These are phyloP conservation scores for Salix exigua DNA, from an alignment of 345 rosid genomes.

Conservation along the genomic window DNA sequence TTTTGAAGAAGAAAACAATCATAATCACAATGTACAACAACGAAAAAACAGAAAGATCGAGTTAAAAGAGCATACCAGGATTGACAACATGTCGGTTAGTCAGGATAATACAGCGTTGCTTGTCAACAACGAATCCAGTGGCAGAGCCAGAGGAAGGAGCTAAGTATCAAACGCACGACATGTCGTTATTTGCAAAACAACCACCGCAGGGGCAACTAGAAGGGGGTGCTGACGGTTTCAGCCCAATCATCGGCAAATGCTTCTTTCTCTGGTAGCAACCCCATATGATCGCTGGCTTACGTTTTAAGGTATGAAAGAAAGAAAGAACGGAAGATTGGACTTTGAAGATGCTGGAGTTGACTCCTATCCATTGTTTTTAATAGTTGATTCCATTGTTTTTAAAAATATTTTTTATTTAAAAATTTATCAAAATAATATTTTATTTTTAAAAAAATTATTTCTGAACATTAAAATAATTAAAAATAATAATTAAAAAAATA, in stretches of 20 bases:
- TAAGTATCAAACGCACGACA: slow-evolving; percentile 93
- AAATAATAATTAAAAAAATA: too few species aligned
- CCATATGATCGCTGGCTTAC: neutral
- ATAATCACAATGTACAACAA: neutral
- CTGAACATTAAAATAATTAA: too few species aligned
- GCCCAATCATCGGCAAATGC: slow-evolving; percentile 90
- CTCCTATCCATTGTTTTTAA: too few species aligned
- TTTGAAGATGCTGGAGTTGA: neutral
- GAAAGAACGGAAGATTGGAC: neutral
- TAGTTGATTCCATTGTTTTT: too few species aligned
- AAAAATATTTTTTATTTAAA: too few species aligned
- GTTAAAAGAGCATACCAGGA: slow-evolving; percentile 44
- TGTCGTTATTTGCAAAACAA: slow-evolving; percentile 75
- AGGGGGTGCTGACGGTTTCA: slow-evolving; percentile 41
- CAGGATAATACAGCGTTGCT: slow-evolving; percentile 84
- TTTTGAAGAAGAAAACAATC: neutral
- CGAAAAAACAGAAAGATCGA: neutral
- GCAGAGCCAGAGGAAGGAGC: slow-evolving; percentile 73
- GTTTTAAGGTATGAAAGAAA: neutral
- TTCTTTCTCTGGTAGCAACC: slow-evolving; percentile 35
- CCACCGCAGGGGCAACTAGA: slow-evolving; percentile 78
- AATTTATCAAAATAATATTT: too few species aligned
- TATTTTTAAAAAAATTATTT: too few species aligned
- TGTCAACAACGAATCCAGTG: slow-evolving; percentile 89
- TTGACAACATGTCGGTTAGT: slow-evolving; percentile 96